Conservation (phyloP, 805 yeast species). For the Pachysolen tannophilus region DNA sequence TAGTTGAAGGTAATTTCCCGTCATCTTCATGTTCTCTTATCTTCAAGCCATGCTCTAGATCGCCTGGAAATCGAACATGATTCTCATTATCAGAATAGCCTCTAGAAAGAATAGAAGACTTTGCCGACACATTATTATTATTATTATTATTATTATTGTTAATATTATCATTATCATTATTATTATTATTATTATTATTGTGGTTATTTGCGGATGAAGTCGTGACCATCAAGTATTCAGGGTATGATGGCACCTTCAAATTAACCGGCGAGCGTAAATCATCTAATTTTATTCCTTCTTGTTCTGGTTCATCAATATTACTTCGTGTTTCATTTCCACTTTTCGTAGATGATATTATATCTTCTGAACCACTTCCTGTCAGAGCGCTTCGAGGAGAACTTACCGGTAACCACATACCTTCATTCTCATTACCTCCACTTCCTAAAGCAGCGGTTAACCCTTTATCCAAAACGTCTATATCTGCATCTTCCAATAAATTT, state of each 20-base stretch:
- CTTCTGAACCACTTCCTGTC: no score
- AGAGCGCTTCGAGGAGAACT: no score
- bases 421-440: not conserved
- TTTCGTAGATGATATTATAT: no score
- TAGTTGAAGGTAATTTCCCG: not conserved
- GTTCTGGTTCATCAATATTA: conserved; percentile 5
- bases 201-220: not conserved
- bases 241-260: conserved; percentile 9
- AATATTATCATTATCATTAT: no score
- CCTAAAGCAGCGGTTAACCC: conserved; percentile 6
- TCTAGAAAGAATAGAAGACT: conserved; percentile 5
- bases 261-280: no score
- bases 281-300: conserved; percentile 7
- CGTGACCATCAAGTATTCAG: conserved; percentile 9
- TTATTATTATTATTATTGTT: no score
- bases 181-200: no score
- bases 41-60: conserved; percentile 3
- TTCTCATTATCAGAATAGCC: not conserved
- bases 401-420: conserved; percentile 8
- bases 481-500: not conserved
- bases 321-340: no score
- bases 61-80: conserved; percentile 1
- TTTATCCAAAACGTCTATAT: conserved; percentile 4
- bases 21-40: not conserved
- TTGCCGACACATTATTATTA: not conserved